A percentile compares a stretch with the other conserved stretches of the same genome.
These are phyloP conservation scores for Dioscorea alata DNA, from an alignment of 106 monocot genomes.

Conservation along the genomic window DNA sequence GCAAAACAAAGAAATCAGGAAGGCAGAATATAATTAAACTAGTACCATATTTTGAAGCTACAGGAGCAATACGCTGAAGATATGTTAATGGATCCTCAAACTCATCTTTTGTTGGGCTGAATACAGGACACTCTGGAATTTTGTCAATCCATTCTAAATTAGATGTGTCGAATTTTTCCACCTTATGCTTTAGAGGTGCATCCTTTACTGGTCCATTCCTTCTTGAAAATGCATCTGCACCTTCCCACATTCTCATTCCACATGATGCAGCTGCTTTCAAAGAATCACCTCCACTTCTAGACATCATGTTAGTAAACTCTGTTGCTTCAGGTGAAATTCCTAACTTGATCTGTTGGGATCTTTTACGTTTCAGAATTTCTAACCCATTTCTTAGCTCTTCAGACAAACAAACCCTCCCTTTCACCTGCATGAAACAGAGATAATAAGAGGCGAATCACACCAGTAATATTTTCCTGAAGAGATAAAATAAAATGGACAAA, in stretches of 20 bases:
- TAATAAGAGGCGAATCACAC: background rate
- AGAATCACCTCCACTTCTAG: conserved; percentile 67
- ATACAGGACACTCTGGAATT: conserved; percentile 89
- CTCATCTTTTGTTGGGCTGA: conserved; percentile 74
- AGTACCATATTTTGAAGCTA: conserved; percentile 79
- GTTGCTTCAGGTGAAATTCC: conserved; percentile 12
- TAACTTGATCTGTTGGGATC: conserved; percentile 33
- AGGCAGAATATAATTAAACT: background rate
- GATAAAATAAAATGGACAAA: background rate
- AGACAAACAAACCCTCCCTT: conserved; percentile 55
- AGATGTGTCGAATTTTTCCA: conserved; percentile 59
- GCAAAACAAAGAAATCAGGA: too few species aligned
- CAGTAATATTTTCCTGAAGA: background rate
- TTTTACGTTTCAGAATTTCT: conserved; percentile 56
- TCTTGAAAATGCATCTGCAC: conserved; percentile 16
- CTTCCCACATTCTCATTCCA: conserved; percentile 27
- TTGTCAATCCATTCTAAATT: conserved; percentile 81
- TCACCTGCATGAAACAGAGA: conserved; percentile 32
- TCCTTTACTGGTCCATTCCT: conserved; percentile 15
- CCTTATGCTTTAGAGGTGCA: conserved; percentile 38
- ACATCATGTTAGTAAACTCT: conserved; percentile 27
- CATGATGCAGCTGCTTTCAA: conserved; percentile 37
- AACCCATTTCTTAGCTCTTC: conserved; percentile 49
- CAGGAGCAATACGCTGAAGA: conserved; percentile 70
- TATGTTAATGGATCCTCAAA: conserved; percentile 79